Conservation (phyloP, 176 grass and related monocot genomes). For the Otatea glauca region DNA sequence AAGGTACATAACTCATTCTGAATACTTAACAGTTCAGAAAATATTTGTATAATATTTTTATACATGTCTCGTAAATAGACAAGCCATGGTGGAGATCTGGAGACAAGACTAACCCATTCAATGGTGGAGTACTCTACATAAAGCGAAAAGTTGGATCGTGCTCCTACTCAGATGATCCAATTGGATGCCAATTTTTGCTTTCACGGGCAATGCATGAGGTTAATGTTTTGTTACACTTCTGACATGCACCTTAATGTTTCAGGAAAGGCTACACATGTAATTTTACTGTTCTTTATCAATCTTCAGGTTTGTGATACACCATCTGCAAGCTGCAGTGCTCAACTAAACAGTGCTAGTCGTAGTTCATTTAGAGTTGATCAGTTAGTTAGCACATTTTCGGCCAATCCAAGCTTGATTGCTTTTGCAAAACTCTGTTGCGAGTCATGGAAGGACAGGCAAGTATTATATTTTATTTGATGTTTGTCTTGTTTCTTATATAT, state of each 20-base stretch:
- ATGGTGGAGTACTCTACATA: conserved; percentile 84
- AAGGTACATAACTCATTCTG: conserved; percentile 68
- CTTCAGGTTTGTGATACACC: conserved; percentile 72
- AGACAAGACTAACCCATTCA: conserved; percentile 88
- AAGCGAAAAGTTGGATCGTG: conserved; percentile 99
- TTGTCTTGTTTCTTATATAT: conserved; percentile 20
- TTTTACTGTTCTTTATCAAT: conserved; percentile 30
- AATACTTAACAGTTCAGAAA: conserved; percentile 25
- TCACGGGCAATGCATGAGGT: conserved; percentile 98
- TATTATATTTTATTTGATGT: background rate
- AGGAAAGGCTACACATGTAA: conserved; percentile 5
- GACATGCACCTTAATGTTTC: conserved; percentile 13
- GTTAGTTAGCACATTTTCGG: conserved; percentile 90
- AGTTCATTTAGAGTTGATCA: conserved; percentile 78
- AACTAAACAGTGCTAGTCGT: conserved; percentile 38
- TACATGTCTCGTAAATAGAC: conserved; percentile 51
- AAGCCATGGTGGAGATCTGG: conserved; percentile 90
- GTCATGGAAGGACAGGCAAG: conserved; percentile 78
- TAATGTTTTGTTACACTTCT: conserved; percentile 40
- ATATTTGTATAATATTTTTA: conserved; percentile 35
- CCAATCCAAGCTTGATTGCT: conserved; percentile 93
- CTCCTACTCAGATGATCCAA: conserved; percentile 90
- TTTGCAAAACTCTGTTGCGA: conserved; percentile 86
- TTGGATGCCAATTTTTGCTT: conserved; percentile 96
- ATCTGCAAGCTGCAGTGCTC: conserved; percentile 38